Conservation (phyloP, 2,329 filamentous ascomycete genomes). For the Seiridium unicorne region DNA sequence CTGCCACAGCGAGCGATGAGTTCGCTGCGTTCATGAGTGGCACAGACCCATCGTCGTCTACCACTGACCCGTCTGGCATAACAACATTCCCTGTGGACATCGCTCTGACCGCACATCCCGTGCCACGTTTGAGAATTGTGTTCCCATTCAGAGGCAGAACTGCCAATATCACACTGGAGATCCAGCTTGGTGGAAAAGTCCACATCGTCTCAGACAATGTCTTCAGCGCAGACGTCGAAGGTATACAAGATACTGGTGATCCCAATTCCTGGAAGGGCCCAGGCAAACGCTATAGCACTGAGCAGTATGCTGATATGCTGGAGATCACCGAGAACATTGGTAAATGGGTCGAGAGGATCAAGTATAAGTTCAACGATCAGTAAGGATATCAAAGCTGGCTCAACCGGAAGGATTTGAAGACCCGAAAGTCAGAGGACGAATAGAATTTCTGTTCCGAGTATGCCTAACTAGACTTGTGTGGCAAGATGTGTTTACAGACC, state of each 20-base stretch:
- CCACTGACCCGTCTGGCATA: neutral
- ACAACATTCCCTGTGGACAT: constrained; percentile 44
- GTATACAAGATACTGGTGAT: constrained; percentile 13
- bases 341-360: constrained; percentile 38
- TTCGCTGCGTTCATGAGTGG: constrained; percentile 15
- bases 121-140: constrained; percentile 48
- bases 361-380: constrained; percentile 17
- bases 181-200: constrained; percentile 59
- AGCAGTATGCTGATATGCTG: constrained; percentile 43
- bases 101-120: constrained; percentile 48
- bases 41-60: constrained; percentile 5
- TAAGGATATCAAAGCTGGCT: neutral
- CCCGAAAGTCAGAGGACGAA: too few relatives aligned
- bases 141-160: constrained; percentile 51
- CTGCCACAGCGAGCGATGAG: constrained; percentile 18
- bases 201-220: constrained; percentile 59
- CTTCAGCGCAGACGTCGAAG: constrained; percentile 23
- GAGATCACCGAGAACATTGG: constrained; percentile 52
- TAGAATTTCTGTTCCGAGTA: too few relatives aligned
- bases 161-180: constrained; percentile 55
- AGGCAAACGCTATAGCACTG: constrained; percentile 33
- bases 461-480: too few relatives aligned
- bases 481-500: too few relatives aligned
- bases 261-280: constrained; percentile 18
- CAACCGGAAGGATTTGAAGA: too few relatives aligned